phyloP scores from a whole-genome alignment of 257 asterid genomes.

The Solanum ossicruentum region DNA sequence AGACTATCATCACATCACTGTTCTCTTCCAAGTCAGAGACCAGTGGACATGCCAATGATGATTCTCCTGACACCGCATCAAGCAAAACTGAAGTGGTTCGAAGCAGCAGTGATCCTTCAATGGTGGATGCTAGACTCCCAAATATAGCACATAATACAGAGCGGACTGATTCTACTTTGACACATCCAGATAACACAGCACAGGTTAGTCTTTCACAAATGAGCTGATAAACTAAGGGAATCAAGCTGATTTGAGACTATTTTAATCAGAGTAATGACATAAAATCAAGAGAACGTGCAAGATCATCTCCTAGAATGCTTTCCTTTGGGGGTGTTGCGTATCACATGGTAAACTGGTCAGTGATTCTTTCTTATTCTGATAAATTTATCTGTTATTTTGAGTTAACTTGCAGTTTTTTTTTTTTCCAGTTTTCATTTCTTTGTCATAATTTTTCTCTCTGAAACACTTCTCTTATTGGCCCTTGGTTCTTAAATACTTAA shows the following conservation, averaged over 20 bases:
- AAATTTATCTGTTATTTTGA: not conserved
- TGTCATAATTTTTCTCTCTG: not conserved
- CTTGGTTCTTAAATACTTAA: not conserved
- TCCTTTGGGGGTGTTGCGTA: constrained; percentile 68
- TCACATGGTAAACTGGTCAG: constrained; percentile 99
- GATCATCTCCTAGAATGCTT: constrained; percentile 56
- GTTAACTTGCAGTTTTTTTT: not conserved
- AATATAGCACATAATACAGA: not conserved
- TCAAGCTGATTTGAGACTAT: constrained; percentile 37
- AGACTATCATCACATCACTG: constrained; percentile 55
- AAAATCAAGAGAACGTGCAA: constrained; percentile 60
- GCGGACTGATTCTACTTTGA: constrained; percentile 33
- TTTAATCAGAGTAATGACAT: constrained; percentile 40
- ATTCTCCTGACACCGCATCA: constrained; percentile 15
- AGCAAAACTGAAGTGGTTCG: constrained; percentile 25
- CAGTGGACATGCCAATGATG: constrained; percentile 3
- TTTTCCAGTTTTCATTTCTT: not conserved
- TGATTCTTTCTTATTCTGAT: constrained; percentile 3
- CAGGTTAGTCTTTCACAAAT: constrained; percentile 24
- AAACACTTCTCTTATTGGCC: not conserved
- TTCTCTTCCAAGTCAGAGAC: constrained; percentile 37
- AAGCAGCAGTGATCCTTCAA: constrained; percentile 28
- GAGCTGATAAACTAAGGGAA: constrained; percentile 25
- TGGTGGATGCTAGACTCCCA: constrained; percentile 4
- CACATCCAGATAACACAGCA: constrained; percentile 21